phyloP scores from a whole-genome alignment of 257 asterid species.

The Salvia splendens region DNA sequence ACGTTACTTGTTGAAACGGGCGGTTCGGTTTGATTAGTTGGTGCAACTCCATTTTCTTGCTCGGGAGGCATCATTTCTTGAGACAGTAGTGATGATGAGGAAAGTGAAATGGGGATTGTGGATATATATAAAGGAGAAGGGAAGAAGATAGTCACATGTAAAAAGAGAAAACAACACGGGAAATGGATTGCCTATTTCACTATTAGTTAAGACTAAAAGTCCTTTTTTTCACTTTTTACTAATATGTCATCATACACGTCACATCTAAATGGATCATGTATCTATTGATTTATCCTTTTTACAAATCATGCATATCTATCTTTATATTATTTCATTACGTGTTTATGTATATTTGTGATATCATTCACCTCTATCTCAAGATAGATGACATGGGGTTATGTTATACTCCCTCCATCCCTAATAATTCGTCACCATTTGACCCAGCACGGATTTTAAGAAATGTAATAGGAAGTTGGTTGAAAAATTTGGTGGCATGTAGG shows the following conservation, averaged over 20 bases:
- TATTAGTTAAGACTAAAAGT: slow-evolving; percentile 27
- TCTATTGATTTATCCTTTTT: too few species aligned
- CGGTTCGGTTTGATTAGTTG: slow-evolving; percentile 45
- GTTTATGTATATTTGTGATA: too few species aligned
- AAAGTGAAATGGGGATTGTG: slow-evolving; percentile 20
- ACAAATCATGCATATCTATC: too few species aligned
- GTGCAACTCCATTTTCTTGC: slow-evolving; percentile 52
- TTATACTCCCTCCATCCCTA: too few species aligned
- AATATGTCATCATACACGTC: slow-evolving; percentile 20
- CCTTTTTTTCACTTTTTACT: slow-evolving; percentile 19
- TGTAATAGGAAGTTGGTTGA: too few species aligned
- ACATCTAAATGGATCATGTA: background rate
- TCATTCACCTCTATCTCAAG: too few species aligned
- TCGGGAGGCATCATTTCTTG: slow-evolving; percentile 69
- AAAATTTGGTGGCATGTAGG: too few species aligned
- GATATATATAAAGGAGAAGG: slow-evolving; percentile 29
- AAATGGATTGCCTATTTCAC: slow-evolving; percentile 40
- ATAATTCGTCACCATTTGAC: too few species aligned
- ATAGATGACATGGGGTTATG: too few species aligned
- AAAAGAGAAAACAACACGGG: slow-evolving; percentile 46
- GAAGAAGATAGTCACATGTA: slow-evolving; percentile 42
- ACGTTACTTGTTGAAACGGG: slow-evolving; percentile 47
- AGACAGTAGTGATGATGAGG: background rate
- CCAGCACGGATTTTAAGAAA: too few species aligned
- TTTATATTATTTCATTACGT: too few species aligned